Evolutionary conservation across 2,329 filamentous ascomycete species (phyloP), one percentile per base, ranked within the genome.

Genomic region (Celoporthe dispersa): DNA sequence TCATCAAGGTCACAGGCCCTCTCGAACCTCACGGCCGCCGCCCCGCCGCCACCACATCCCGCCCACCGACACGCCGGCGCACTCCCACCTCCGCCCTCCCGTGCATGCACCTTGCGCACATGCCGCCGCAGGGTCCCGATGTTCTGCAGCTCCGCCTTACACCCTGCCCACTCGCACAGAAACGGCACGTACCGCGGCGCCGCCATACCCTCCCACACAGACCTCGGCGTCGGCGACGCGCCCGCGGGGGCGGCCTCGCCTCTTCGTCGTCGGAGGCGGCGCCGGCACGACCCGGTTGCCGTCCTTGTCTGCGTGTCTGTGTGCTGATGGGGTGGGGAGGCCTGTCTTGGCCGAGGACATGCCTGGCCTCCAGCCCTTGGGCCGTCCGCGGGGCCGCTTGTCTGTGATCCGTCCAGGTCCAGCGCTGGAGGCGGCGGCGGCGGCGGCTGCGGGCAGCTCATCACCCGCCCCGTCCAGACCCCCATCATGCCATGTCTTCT

Each of bases 71-170:
- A 84, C 51, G 73, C 70, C 25, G 74, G 69, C 55, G 71, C 70
- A 22, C 73, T n/a, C 7, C 44, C 44, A 22, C 7, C 19, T 16
- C 44, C 44, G 22, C 44, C 71, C 12, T 31, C 22, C 6, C 68
- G 51, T n/a, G 78, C 80, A 75, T 91, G 89, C 2, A 89, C 81
- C 19, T 82, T 74, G 25, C 78, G 75, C 19, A 91, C 78, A 73
- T 91, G 89, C 68, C 79, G 80, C 33, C 85, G 81, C 55, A 91
- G 77, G 12, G 88, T 91, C 16, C 86, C 85, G 69, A 90, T 77
- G 74, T 91, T 91, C 65, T 90, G 87, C 61, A 91, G 80, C 77
- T 90, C 86, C 3, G 88, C 88, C 39, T 81, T 83, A 75, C 89
- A 91, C 0, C 80, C 80, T 31, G 79, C 73, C 89, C 89, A 91